Base-by-base conservation (phyloP, 1,139 yeast genomes). In the Casaregolazyma suthepensis region DNA sequence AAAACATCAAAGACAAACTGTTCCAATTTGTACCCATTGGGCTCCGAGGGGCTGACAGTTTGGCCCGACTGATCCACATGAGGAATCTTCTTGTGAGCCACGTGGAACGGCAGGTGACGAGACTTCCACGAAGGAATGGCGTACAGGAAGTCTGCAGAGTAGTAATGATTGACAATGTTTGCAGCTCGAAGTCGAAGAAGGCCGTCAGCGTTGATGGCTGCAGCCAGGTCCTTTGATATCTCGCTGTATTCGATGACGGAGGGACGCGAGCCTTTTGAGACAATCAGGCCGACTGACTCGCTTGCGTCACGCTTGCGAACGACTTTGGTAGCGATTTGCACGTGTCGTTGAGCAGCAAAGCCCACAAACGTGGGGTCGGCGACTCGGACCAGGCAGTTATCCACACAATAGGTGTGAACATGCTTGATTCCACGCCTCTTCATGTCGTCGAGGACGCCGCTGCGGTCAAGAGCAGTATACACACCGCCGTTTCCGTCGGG, bases 401-500 rank as follows among this genome's bases (percentile, higher is more conserved):
- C 99, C 50, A 94, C 98, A 71, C 98, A 91, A 73, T 90, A 94
- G 86, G 91, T 87, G 72, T 94, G 98, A 58, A 94, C 77, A 68
- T 93, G 99, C 70, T 88, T 82, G 59, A 93, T 82, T 7, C 89
- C 90, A 54, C 83, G 82, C n/a, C 63, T 59, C 26, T 72, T 66
- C 67, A 93, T 80, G 66, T 91, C 96, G 9, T 79, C 79, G 50
- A 93, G 66, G 22, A 91, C 75, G 1, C 82, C 80, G 59, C 85
- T 80, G 43, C 79, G 78, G 61, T 74, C 73, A 45, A 94, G 77
- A 1, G 97, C 98, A 65, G 83, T 85, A 74, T 94, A 94, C 55
- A 94, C 75, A 1, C 99, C 99, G 54, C 99, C 99, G 68, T 94
- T 94, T 1, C 99, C 99, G 69, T 94, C 98, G 1, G 99, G 99